Evolutionary conservation across 140 eudicot genomes (phyloP), one percentile per base, ranked within the genome.

Genomic region (Flaveria floridana): DNA sequence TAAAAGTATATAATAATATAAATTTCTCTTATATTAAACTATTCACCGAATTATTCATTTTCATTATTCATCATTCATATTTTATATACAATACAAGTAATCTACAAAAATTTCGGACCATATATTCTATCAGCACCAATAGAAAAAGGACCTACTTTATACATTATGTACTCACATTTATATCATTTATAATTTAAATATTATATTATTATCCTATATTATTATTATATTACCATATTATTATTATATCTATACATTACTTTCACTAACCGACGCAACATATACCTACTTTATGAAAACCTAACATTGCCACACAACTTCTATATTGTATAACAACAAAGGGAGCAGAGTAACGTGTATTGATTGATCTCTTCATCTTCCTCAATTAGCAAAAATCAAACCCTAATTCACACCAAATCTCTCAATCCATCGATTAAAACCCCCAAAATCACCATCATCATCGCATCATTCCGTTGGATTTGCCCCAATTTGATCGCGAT

Each of bases 281-380:
- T 12, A 23, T 53, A 77, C 53, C 51, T 57, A 77, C 81, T 77
- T 68, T 77, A 77, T 46, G 62, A 28, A 74, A 77, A 77, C 81
- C 81, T 77, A 77, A 77, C 81, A 76, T 23, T 77, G 70, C 70
- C 81, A 77, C 70, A 76, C 58, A 76, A 68, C 53, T 19, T 19
- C n/a, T 21, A 21, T 66, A 26, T 42, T 52, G 28, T 67, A 72
- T 2, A 16, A 75, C 53, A 61, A 30, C 58, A 58, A 59, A 48
- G 63, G 70, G 63, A 69, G 14, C 70, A 77, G 71, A 77, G 70
- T 70, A 77, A 77, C 76, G 81, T 69, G 76, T 44, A 73, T 77
- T 61, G 76, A 28, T 77, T 70, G 63, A 57, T 77, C 63, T 68
- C 81, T 77, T 68, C 59, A 67, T 7, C 14, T 44, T 2, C 50